Conservation (phyloP, 805 yeast genomes). For the Candida ovalis region DNA sequence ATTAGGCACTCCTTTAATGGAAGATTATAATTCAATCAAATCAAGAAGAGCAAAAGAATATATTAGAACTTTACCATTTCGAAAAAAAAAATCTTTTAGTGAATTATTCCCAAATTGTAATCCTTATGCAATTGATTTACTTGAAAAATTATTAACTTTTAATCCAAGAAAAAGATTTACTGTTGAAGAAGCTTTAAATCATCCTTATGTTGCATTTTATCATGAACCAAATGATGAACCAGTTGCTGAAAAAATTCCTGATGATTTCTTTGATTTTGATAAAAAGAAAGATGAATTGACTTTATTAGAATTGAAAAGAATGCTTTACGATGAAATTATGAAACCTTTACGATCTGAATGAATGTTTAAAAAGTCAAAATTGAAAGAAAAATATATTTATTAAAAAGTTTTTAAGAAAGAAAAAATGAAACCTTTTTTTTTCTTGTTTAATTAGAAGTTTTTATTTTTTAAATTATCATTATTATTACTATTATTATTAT, state of each 20-base stretch:
- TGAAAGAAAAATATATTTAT: not conserved
- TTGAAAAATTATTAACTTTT: constrained; percentile 70
- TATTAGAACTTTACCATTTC: constrained; percentile 71
- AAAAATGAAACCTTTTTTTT: not conserved
- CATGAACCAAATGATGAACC: constrained; percentile 97
- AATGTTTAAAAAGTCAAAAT: not conserved
- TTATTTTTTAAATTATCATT: no score
- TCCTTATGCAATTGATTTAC: constrained; percentile 64
- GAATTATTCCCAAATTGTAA: constrained; percentile 48
- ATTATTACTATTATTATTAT: no score
- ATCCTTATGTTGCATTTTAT: constrained; percentile 82
- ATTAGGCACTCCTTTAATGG: constrained; percentile 82
- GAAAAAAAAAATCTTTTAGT: constrained; percentile 55
- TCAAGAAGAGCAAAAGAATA: constrained; percentile 86
- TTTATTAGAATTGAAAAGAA: constrained; percentile 67
- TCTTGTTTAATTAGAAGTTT: no score
- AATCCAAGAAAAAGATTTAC: constrained; percentile 81
- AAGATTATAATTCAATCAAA: constrained; percentile 70
- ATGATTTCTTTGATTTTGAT: constrained; percentile 88
- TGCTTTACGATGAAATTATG: constrained; percentile 82
- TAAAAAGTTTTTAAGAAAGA: not conserved
- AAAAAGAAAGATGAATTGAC: constrained; percentile 73
- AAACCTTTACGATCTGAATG: constrained; percentile 32
- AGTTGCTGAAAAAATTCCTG: constrained; percentile 73
- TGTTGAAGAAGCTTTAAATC: constrained; percentile 78